phyloP scores from a whole-genome alignment of 2,329 filamentous ascomycete species.

The Onygena corvina region DNA sequence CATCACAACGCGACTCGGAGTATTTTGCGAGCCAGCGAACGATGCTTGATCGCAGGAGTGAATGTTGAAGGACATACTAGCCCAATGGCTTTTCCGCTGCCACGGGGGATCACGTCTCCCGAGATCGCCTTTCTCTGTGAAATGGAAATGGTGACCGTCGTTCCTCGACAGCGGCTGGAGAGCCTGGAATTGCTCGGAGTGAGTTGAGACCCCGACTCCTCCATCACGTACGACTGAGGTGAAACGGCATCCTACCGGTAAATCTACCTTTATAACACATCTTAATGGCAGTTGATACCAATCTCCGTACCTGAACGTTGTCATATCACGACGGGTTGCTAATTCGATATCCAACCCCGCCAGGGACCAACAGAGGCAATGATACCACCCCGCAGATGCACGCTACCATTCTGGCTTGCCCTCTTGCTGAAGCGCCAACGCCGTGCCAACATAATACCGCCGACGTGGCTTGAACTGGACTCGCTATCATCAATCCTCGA shows the following conservation, averaged over 20 bases:
- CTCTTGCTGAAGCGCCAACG: conserved; percentile 88
- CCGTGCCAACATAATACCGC: conserved; percentile 82
- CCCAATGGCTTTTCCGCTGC: conserved; percentile 50
- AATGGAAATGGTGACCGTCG: conserved; percentile 89
- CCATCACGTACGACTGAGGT: neutral
- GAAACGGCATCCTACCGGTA: neutral
- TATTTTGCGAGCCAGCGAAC: too few species aligned
- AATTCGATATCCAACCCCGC: neutral
- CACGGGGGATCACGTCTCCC: conserved; percentile 60
- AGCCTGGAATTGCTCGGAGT: conserved; percentile 75
- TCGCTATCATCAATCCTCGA: conserved; percentile 67
- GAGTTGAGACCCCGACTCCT: conserved; percentile 31
- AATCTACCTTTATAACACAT: conserved; percentile 1
- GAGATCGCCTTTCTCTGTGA: conserved; percentile 93
- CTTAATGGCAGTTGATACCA: neutral
- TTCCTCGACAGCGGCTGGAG: conserved; percentile 83
- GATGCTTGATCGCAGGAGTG: too few species aligned
- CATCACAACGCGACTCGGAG: too few species aligned
- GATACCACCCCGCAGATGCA: conserved; percentile 65
- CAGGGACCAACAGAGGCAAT: conserved; percentile 69
- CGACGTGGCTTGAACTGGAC: conserved; percentile 70
- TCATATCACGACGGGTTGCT: too few species aligned
- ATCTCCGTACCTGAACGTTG: too few species aligned
- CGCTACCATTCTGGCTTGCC: conserved; percentile 85
- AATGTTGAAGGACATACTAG: neutral